Conservation (phyloP, 2,329 filamentous ascomycete genomes). For the Scedosporium apiospermum region DNA sequence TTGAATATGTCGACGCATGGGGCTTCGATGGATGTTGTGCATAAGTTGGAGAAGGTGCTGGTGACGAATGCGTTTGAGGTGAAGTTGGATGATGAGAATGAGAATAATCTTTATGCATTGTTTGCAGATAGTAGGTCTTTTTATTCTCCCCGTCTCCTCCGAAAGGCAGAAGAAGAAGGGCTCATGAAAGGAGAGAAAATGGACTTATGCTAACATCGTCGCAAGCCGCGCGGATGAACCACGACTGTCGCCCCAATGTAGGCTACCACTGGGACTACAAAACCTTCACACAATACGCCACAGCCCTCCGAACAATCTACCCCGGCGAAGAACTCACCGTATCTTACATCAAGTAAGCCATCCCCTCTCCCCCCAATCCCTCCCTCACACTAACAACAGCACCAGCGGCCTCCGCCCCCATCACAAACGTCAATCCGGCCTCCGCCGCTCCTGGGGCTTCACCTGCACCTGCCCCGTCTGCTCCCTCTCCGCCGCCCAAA, state of each 20-base stretch:
- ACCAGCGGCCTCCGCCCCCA: slow-evolving; percentile 16
- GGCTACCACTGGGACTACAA: slow-evolving; percentile 30
- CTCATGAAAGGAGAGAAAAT: too few relatives aligned
- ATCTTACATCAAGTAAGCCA: slow-evolving; percentile 27
- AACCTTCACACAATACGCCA: slow-evolving; percentile 27
- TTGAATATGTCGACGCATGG: slow-evolving; percentile 28
- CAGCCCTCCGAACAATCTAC: slow-evolving; percentile 27
- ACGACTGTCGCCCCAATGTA: slow-evolving; percentile 34
- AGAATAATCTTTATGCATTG: slow-evolving; percentile 24
- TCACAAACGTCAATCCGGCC: slow-evolving; percentile 17
- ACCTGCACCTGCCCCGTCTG: slow-evolving; percentile 29
- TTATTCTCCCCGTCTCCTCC: not conserved
- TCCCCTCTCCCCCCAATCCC: not conserved
- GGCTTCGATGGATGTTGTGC: slow-evolving; percentile 13
- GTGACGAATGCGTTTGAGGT: slow-evolving; percentile 30
- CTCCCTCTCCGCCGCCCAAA: slow-evolving; percentile 15
- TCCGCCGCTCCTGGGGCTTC: slow-evolving; percentile 30
- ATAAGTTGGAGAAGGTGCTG: slow-evolving; percentile 24
- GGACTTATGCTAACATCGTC: not conserved
- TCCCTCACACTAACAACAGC: not conserved
- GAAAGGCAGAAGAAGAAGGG: not conserved
- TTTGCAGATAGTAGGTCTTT: slow-evolving; percentile 24
- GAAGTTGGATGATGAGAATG: slow-evolving; percentile 18
- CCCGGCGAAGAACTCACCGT: slow-evolving; percentile 33
- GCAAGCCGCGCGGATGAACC: slow-evolving; percentile 29